These are phyloP conservation scores for Aphanomyces euteiches DNA, from an alignment of 352 stramenopile genomes.

Conservation along the genomic window DNA sequence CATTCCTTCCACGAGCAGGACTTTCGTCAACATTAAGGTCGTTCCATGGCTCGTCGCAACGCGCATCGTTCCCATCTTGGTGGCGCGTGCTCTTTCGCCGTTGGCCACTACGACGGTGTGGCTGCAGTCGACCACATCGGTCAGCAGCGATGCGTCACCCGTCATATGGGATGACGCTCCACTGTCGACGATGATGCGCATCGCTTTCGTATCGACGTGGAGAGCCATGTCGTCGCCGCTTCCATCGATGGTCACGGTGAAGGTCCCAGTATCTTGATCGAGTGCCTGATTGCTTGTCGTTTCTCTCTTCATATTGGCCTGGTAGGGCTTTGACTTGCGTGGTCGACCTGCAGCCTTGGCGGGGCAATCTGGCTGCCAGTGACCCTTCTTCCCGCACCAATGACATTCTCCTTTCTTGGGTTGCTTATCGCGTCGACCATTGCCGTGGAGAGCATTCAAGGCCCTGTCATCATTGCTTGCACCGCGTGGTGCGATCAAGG, in stretches of 20 bases:
- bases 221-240: no score
- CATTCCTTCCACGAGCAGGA: not conserved
- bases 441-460: no score
- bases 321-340: no score
- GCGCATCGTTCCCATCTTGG: slow-evolving; percentile 8
- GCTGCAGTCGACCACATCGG: not conserved
- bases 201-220: no score
- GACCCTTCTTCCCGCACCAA: not conserved
- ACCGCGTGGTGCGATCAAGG: not conserved
- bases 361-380: not conserved
- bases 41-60: not conserved
- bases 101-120: slow-evolving; percentile 10
- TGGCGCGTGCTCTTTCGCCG: not conserved
- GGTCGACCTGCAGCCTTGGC: not conserved
- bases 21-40: not conserved
- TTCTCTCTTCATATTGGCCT: no score
- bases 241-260: no score
- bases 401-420: not conserved
- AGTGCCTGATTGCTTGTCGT: no score
- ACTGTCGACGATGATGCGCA: slow-evolving; percentile 17
- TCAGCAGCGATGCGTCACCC: not conserved
- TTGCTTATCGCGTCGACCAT: not conserved
- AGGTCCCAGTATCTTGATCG: no score
- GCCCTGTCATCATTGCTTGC: no score
- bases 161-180: no score